Evolutionary conservation across 164 flowering plant species (phyloP).

Genomic region (Vitis vinifera): DNA sequence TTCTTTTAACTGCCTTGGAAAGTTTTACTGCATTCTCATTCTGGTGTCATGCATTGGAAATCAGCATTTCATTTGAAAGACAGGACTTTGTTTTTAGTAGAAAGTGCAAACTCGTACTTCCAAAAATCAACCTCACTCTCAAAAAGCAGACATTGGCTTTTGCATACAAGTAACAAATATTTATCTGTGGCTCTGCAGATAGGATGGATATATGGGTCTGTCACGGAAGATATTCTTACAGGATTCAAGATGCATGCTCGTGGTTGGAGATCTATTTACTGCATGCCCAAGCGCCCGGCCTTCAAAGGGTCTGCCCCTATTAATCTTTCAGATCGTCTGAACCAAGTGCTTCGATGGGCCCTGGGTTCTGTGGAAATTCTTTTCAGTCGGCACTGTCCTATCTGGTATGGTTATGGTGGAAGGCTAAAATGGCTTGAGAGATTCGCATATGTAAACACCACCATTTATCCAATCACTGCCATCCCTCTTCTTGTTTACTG

Average conservation of each 20-base stretch:
- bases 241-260: conserved; percentile 94
- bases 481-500: conserved; percentile 72
- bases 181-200: conserved; percentile 40
- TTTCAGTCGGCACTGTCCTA: conserved; percentile 83
- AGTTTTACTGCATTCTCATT: too few species aligned
- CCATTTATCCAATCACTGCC: conserved; percentile 75
- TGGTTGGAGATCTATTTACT: conserved; percentile 86
- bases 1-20: too few species aligned
- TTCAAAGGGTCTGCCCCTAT: conserved; percentile 80
- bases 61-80: too few species aligned
- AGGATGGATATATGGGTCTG: conserved; percentile 84
- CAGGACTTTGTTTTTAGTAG: too few species aligned
- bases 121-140: too few species aligned
- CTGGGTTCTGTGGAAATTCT: conserved; percentile 84
- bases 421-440: conserved; percentile 70
- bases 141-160: too few species aligned
- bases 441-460: conserved; percentile 73
- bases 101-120: too few species aligned
- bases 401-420: conserved; percentile 81
- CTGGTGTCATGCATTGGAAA: too few species aligned
- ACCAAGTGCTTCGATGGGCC: conserved; percentile 94
- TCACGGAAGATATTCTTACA: conserved; percentile 75
- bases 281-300: conserved; percentile 78
- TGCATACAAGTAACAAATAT: background rate
- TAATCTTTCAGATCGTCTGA: conserved; percentile 66